Evolutionary conservation across 495 filamentous ascomycete genomes (phyloP).

Genomic region (Penicillium maclennaniae): DNA sequence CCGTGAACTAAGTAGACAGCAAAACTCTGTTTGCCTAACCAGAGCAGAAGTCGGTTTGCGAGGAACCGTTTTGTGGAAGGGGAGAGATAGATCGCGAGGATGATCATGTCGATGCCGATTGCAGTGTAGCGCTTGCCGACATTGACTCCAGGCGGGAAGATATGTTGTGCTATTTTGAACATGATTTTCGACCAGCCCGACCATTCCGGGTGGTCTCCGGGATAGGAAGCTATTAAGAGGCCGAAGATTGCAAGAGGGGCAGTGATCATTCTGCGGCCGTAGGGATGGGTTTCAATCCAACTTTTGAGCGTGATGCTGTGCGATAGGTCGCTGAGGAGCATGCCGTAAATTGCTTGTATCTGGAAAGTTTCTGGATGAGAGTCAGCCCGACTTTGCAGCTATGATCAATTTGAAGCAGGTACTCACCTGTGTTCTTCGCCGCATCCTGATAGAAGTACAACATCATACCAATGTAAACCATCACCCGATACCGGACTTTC

Average conservation of each 20-base stretch:
- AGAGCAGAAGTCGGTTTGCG: constrained; percentile 55
- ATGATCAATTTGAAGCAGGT: not conserved
- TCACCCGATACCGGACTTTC: constrained; percentile 53
- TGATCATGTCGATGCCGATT: constrained; percentile 55
- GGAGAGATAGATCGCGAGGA: constrained; percentile 57
- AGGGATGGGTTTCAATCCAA: constrained; percentile 40
- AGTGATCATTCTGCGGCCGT: constrained; percentile 55
- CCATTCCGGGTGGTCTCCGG: constrained; percentile 57
- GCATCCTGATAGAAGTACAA: constrained; percentile 52
- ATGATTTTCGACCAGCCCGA: constrained; percentile 56
- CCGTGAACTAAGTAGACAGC: constrained; percentile 70
- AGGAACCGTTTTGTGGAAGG: constrained; percentile 54
- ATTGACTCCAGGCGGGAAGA: constrained; percentile 55
- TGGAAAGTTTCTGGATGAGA: constrained; percentile 39
- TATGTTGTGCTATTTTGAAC: constrained; percentile 39
- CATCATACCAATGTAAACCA: constrained; percentile 48
- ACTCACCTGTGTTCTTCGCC: constrained; percentile 30
- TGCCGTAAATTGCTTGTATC: constrained; percentile 62
- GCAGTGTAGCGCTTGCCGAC: constrained; percentile 52
- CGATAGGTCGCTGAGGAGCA: constrained; percentile 57
- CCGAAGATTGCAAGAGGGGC: constrained; percentile 58
- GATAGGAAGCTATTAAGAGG: constrained; percentile 58
- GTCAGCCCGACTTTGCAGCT: not conserved
- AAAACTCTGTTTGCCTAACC: constrained; percentile 66
- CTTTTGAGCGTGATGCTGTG: constrained; percentile 15